A percentile compares a stretch with the other conserved stretches of the same genome.
Evolutionary conservation across 768 basidiomycete species (phyloP).

Genomic region (Podaxis sp.): DNA sequence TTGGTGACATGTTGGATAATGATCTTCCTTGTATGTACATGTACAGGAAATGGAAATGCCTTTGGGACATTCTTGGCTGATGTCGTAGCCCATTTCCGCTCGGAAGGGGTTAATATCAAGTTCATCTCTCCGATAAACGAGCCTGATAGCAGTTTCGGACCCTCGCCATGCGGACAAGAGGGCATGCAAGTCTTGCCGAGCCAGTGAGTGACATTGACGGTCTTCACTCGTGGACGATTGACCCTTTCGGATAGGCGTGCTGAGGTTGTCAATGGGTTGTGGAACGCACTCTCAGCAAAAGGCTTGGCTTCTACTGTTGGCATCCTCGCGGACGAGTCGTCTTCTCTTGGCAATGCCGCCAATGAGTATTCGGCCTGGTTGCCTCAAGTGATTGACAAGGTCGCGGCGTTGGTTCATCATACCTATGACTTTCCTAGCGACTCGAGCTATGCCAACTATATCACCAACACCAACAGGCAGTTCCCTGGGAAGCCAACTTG

Average conservation of each 20-base stretch:
- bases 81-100: constrained; percentile 37
- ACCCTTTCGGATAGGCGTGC: constrained; percentile 28
- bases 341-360: constrained; percentile 26
- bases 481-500: constrained; percentile 33
- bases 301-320: constrained; percentile 31
- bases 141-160: constrained; percentile 37
- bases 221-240: background rate
- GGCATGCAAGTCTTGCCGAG: constrained; percentile 41
- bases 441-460: constrained; percentile 28
- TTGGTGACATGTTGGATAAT: background rate
- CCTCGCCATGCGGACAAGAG: constrained; percentile 41
- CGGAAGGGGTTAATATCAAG: constrained; percentile 34
- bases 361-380: constrained; percentile 34
- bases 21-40: background rate
- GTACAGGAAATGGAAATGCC: constrained; percentile 29
- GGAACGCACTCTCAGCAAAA: constrained; percentile 27
- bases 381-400: constrained; percentile 31
- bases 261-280: constrained; percentile 37
- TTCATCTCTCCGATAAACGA: constrained; percentile 46
- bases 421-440: constrained; percentile 47
- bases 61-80: constrained; percentile 43
- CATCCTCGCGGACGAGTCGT: constrained; percentile 42
- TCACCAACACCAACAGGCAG: constrained; percentile 24
- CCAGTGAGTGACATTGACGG: constrained; percentile 26
- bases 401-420: constrained; percentile 40